Percentiles rank a stretch among this genome's conserved stretches.
These are phyloP conservation scores for Pseudopyrenochaeta lycopersici DNA, from an alignment of 2,329 filamentous ascomycete genomes.

Conservation along the genomic window DNA sequence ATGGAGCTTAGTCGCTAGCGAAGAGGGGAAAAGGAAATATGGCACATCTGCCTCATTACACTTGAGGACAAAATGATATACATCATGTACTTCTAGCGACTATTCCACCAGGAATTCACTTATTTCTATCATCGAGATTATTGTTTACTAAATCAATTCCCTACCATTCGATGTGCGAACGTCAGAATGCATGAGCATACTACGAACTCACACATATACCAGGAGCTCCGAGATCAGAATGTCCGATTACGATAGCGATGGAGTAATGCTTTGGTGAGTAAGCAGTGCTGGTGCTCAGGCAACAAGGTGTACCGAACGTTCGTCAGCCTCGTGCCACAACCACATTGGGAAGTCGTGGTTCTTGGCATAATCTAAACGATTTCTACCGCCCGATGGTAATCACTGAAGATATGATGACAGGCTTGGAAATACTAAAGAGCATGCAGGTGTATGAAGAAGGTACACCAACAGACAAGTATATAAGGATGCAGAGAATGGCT, in stretches of 20 bases:
- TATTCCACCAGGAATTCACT: not conserved
- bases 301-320: not conserved
- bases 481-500: too few species aligned
- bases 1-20: slow-evolving; percentile 25
- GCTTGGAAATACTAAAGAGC: too few species aligned
- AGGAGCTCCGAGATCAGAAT: too few species aligned
- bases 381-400: too few species aligned
- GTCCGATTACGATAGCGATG: too few species aligned
- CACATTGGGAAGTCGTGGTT: not conserved
- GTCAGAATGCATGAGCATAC: too few species aligned
- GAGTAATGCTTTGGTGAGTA: not conserved
- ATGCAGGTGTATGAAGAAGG: too few species aligned
- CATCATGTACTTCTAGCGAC: slow-evolving; percentile 13
- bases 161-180: too few species aligned
- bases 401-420: too few species aligned
- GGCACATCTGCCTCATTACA: slow-evolving; percentile 38
- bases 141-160: too few species aligned
- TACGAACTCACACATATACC: too few species aligned
- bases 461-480: too few species aligned
- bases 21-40: slow-evolving; percentile 29
- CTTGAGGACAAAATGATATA: slow-evolving; percentile 9
- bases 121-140: not conserved
- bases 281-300: not conserved
- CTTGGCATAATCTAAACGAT: not conserved
- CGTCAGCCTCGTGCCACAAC: not conserved